phyloP scores from a whole-genome alignment of 2,329 filamentous ascomycete species.

The Exophiala aquamarina region DNA sequence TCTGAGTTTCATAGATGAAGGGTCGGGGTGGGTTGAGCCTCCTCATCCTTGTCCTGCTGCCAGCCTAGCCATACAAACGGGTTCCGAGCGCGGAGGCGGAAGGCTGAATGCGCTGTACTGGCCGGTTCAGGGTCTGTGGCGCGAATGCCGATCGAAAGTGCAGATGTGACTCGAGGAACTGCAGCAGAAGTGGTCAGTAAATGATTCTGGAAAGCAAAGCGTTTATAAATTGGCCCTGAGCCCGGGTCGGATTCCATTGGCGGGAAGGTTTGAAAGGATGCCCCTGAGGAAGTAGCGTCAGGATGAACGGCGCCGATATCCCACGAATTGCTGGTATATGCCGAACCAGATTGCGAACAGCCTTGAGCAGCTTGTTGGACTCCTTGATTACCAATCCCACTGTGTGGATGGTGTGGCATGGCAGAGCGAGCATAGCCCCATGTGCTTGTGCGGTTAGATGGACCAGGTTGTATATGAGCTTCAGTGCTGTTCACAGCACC shows the following conservation, averaged over 20 bases:
- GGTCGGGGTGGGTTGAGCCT: too few relatives aligned
- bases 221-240: too few relatives aligned
- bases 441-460: too few relatives aligned
- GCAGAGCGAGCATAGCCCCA: too few relatives aligned
- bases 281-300: background rate
- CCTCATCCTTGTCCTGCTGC: background rate
- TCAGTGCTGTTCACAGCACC: background rate
- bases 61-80: conserved; percentile 14
- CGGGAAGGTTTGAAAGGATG: background rate
- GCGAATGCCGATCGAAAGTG: background rate
- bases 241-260: background rate
- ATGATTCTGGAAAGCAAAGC: too few relatives aligned
- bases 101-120: conserved; percentile 10
- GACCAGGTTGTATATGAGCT: background rate
- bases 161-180: conserved; percentile 1
- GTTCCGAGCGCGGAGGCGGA: conserved; percentile 14
- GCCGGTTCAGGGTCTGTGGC: background rate
- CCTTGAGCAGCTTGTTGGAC: too few relatives aligned
- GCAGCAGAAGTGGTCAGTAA: conserved; percentile 3
- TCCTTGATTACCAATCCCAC: too few relatives aligned
- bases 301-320: background rate
- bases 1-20: too few relatives aligned
- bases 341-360: too few relatives aligned
- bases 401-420: too few relatives aligned
- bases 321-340: too few relatives aligned